These are phyloP conservation scores for Daldinia decipiens DNA, from an alignment of 495 filamentous ascomycete genomes.

Conservation along the genomic window DNA sequence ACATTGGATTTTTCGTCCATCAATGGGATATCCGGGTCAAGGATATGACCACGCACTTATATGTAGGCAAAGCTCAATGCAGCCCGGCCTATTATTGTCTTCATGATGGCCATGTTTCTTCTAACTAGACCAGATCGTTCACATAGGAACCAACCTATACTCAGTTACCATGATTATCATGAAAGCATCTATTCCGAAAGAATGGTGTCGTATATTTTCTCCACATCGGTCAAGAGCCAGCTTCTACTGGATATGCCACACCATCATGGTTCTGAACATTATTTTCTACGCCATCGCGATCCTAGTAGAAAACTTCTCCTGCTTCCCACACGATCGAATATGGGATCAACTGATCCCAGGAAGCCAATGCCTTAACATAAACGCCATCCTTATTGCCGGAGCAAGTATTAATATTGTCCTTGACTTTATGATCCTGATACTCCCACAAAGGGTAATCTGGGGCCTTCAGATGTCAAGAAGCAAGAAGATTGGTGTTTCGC, in stretches of 20 bases:
- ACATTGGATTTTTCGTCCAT: slow-evolving; percentile 23
- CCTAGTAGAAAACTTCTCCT: slow-evolving; percentile 56
- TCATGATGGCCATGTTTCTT: too few relatives aligned
- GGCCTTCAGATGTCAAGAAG: slow-evolving; percentile 54
- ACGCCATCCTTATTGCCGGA: slow-evolving; percentile 58
- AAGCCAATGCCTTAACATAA: slow-evolving; percentile 54
- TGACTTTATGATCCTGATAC: slow-evolving; percentile 62
- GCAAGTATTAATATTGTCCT: slow-evolving; percentile 63
- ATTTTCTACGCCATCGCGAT: slow-evolving; percentile 54
- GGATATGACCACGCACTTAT: slow-evolving; percentile 9
- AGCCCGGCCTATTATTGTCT: too few relatives aligned
- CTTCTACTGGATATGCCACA: slow-evolving; percentile 47
- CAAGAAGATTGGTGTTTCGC: slow-evolving; percentile 60
- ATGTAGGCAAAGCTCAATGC: slow-evolving; percentile 2
- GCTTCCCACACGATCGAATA: slow-evolving; percentile 46
- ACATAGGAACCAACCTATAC: slow-evolving; percentile 36
- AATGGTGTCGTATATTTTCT: slow-evolving; percentile 47
- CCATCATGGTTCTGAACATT: slow-evolving; percentile 52
- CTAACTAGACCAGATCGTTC: slow-evolving; percentile 26
- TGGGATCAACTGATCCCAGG: slow-evolving; percentile 6
- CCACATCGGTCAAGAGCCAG: slow-evolving; percentile 26
- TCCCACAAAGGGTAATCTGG: slow-evolving; percentile 60
- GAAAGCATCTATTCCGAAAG: slow-evolving; percentile 48
- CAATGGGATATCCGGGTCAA: slow-evolving; percentile 26
- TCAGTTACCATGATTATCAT: slow-evolving; percentile 31